Base-by-base conservation (phyloP, 768 basidiomycete species). In the Termitomyces sp. region DNA sequence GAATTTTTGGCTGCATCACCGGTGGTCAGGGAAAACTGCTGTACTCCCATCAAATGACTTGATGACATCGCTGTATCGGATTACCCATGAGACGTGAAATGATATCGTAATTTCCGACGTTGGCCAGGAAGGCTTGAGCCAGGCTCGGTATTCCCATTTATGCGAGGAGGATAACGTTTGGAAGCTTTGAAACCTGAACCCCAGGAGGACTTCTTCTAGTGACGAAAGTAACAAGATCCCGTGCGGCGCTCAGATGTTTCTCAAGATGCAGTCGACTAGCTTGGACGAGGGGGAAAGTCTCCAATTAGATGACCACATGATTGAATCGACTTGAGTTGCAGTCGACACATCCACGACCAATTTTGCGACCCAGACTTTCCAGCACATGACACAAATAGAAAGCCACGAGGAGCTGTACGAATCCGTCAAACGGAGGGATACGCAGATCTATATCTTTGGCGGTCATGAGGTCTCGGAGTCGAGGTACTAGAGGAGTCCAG, bases 261-360 rank as follows among this genome's bases (percentile, higher is more conserved):
- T 72, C 68, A 10, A 73, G 51, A 56, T 73, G 73, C 5, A 38
- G 59, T 5, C 70, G 65, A 17, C 61, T 58, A 11, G 25, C 45
- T 54, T 68, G 59, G 10, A 31, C 56, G 12, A 63, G 41, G 19
- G 61, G 60, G 59, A 70, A 69, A 3, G 48, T 57, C 29, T 61
- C 53, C 21, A 56, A 14, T 23, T 29, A 5, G 60, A 56, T 23
- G 63, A 66, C 16, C 63, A 32, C 19, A 75, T 54, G 59, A 76
- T 74, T 0, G 14, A 49, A 54, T 73, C 65, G 31, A 75, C 34
- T 23, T 31, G 31, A 9, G 57, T 56, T n/a, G 58, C 73, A 74
- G 35, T 72, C 69, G 9, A 16, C n/a, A 48, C 73, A 73, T 25
- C 70, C 67, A 53, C 73, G 73, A 8, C 70, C 69, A 32, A 75